Evolutionary conservation across 1,284 basidiomycete species (phyloP), one percentile per base, ranked within the genome.

Genomic region (Lignosus rhinocerotis): DNA sequence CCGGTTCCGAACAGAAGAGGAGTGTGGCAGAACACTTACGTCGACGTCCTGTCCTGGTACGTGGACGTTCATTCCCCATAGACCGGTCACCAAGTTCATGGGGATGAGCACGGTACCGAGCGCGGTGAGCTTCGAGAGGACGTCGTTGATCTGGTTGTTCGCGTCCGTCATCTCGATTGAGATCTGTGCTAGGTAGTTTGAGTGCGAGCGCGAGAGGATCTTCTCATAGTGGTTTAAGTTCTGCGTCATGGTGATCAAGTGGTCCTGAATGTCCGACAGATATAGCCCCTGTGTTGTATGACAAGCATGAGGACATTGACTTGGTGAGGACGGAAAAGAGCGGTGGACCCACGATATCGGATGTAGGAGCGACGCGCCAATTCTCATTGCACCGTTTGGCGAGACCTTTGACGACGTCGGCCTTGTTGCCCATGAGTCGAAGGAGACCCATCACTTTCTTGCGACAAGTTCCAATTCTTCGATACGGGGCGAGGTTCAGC

Each of bases 81-180:
- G 72, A 77, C 88, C 94, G 12, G 95, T 97, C 47, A 97, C 86
- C 72, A 98, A 76, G 74, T 97, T 97, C 94, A 97, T 96, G 16
- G 94, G 94, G 68, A 99, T 91, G 63, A 99, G 87, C 4, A 99
- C 88, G 0, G 97, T 98, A 86, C 97, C 97, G 41, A 99, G 83
- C 8, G 97, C 97, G 0, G 97, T 99, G 61, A 99, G 81, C 79
- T 98, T 98, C n/a, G 92, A 94, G 6, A 99, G 85, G 3, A 99
- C 96, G 72, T 99, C 96, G 76, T 99, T 99, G 78, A 98, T 99
- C 78, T 98, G 96, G 75, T 99, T 99, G 78, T 99, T 99, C 53
- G 97, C 97, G 70, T 99, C 96, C 33, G 96, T 98, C 95, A 97
- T 98, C 78, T 98, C 96, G 75, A 98, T 97, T 42, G 93, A 96